phyloP scores from a whole-genome alignment of 306 rosid species.

The Pyrus bretschneideri region DNA sequence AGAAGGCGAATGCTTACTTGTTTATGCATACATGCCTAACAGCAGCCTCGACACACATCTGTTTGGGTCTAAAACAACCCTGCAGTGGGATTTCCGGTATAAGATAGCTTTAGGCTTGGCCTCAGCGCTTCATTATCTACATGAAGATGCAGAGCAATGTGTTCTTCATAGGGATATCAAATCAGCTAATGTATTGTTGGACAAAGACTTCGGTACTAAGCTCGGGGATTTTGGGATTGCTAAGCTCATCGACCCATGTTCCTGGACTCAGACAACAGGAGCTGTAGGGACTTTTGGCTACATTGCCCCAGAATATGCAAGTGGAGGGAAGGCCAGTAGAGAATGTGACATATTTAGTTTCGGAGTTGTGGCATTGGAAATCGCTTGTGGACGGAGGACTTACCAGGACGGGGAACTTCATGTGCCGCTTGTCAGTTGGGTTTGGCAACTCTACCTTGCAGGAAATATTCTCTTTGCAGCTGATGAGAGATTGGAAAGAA shows the following conservation, averaged over 20 bases:
- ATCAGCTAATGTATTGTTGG: conserved; percentile 44
- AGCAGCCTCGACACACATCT: conserved; percentile 48
- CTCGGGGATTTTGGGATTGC: conserved; percentile 61
- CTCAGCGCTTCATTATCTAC: conserved; percentile 18
- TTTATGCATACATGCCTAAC: conserved; percentile 26
- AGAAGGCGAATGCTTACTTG: too few species aligned
- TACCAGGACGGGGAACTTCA: not conserved
- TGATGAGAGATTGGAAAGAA: conserved; percentile 24
- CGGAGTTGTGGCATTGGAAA: conserved; percentile 50
- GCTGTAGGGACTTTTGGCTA: conserved; percentile 39
- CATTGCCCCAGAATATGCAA: conserved; percentile 41
- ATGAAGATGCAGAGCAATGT: conserved; percentile 38
- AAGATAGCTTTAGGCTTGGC: conserved; percentile 35
- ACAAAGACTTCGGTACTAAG: conserved; percentile 38
- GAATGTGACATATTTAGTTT: conserved; percentile 48
- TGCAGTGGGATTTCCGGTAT: conserved; percentile 39
- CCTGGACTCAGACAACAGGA: conserved; percentile 26
- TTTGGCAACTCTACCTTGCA: conserved; percentile 33
- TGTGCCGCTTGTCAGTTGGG: conserved; percentile 23
- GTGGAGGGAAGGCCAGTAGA: conserved; percentile 36
- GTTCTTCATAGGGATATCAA: conserved; percentile 60
- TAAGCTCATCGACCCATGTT: conserved; percentile 35
- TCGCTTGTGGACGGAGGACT: conserved; percentile 39
- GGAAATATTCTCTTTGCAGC: conserved; percentile 13
- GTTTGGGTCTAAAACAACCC: conserved; percentile 25